These are phyloP conservation scores for Suillus bovinus DNA, from an alignment of 768 basidiomycete genomes.

Conservation along the genomic window DNA sequence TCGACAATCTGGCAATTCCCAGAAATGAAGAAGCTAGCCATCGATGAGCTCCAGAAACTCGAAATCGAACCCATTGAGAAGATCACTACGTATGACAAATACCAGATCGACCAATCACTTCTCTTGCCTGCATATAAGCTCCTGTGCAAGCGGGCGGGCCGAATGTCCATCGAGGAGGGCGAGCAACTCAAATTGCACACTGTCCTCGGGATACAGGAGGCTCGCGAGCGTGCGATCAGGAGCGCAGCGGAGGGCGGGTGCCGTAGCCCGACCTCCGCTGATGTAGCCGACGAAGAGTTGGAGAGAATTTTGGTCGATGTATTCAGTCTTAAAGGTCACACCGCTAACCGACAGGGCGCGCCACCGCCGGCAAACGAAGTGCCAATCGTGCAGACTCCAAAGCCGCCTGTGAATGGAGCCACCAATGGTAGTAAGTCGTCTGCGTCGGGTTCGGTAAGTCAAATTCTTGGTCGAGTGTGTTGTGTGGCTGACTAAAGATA, in stretches of 20 bases:
- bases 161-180: slow-evolving; percentile 58
- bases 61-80: slow-evolving; percentile 50
- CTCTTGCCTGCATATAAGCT: slow-evolving; percentile 54
- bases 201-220: slow-evolving; percentile 49
- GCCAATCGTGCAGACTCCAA: neutral
- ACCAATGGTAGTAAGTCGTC: too few relatives aligned
- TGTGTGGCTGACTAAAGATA: neutral
- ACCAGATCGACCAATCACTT: slow-evolving; percentile 46
- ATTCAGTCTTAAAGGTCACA: slow-evolving; percentile 25
- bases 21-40: slow-evolving; percentile 49
- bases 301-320: slow-evolving; percentile 31
- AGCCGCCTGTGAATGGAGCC: neutral
- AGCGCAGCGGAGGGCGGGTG: slow-evolving; percentile 33
- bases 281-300: slow-evolving; percentile 28
- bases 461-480: too few relatives aligned
- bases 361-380: neutral
- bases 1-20: slow-evolving; percentile 55
- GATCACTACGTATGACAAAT: slow-evolving; percentile 55
- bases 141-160: slow-evolving; percentile 50
- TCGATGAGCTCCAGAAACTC: slow-evolving; percentile 55
- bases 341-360: neutral
- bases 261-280: slow-evolving; percentile 29
- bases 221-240: slow-evolving; percentile 47
- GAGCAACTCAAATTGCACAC: slow-evolving; percentile 56
- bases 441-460: neutral